A percentile compares a stretch with the other conserved stretches of the same genome.
These are phyloP conservation scores for Lentinula edodes DNA, from an alignment of 768 basidiomycete species.

Conservation along the genomic window DNA sequence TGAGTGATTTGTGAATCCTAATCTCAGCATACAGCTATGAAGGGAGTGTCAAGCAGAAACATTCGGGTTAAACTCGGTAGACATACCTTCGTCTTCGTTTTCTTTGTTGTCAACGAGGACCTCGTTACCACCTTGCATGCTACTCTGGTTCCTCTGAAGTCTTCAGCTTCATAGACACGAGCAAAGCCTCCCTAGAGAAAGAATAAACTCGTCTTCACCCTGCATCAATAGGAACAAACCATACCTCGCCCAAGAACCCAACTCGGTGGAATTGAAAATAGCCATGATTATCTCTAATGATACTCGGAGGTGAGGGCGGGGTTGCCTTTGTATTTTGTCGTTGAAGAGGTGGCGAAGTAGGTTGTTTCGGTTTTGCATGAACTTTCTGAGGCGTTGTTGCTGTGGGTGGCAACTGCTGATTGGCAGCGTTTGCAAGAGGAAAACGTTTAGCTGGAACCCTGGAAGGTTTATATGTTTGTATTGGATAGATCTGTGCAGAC, in stretches of 20 bases:
- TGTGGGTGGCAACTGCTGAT: conserved; percentile 26
- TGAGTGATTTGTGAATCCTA: conserved; percentile 88
- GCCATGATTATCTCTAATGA: conserved; percentile 63
- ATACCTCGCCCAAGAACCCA: conserved; percentile 85
- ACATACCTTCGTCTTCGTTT: conserved; percentile 90
- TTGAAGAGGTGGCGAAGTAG: conserved; percentile 62
- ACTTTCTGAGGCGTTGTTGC: conserved; percentile 27
- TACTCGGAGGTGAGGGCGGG: conserved; percentile 74
- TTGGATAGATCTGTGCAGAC: conserved; percentile 32
- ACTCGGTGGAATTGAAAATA: conserved; percentile 60
- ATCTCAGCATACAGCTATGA: conserved; percentile 96
- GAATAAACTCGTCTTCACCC: background rate
- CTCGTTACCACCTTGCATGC: conserved; percentile 98
- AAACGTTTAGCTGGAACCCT: conserved; percentile 21
- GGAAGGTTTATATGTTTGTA: conserved; percentile 24
- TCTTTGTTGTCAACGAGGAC: conserved; percentile 86
- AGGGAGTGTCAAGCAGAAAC: background rate
- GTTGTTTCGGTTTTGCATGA: conserved; percentile 31
- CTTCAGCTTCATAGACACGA: conserved; percentile 92
- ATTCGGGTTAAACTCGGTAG: background rate
- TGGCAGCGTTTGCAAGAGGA: conserved; percentile 38
- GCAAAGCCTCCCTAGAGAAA: conserved; percentile 80
- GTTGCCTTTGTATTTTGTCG: conserved; percentile 79
- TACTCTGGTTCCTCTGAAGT: conserved; percentile 52
- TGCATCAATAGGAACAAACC: conserved; percentile 16